Evolutionary conservation across 495 filamentous ascomycete species (phyloP).

Genomic region (Aspergillus nanangensis): DNA sequence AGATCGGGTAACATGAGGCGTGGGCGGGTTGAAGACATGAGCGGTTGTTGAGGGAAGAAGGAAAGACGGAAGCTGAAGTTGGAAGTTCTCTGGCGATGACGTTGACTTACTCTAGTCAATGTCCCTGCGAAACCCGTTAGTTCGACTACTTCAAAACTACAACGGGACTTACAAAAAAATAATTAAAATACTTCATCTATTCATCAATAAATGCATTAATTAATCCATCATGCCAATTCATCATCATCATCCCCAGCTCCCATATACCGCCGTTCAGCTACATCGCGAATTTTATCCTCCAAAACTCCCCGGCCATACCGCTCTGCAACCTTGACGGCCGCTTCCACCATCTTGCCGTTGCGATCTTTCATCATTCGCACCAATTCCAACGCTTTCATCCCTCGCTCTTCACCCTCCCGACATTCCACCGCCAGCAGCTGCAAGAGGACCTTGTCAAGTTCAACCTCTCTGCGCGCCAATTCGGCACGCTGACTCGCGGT

Average conservation of each 20-base stretch:
- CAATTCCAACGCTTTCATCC: conserved; percentile 89
- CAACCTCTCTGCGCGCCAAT: conserved; percentile 65
- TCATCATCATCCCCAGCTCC: conserved; percentile 55
- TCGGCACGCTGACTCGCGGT: conserved; percentile 59
- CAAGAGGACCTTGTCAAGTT: conserved; percentile 81
- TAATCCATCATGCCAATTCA: conserved; percentile 44
- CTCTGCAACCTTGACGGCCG: conserved; percentile 76
- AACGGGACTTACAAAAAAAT: too few species aligned
- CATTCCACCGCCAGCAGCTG: conserved; percentile 90
- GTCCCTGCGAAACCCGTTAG: too few species aligned
- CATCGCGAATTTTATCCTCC: conserved; percentile 79
- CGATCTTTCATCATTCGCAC: conserved; percentile 74
- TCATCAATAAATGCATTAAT: too few species aligned
- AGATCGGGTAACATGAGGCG: not conserved
- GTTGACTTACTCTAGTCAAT: too few species aligned
- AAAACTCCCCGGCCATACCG: conserved; percentile 72
- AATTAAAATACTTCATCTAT: too few species aligned
- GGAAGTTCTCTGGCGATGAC: conserved; percentile 3
- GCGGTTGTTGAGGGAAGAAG: not conserved
- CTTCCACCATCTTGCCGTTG: conserved; percentile 79
- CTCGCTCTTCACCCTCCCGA: conserved; percentile 82
- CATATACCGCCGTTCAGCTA: conserved; percentile 60
- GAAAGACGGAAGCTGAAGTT: not conserved
- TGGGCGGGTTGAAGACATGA: not conserved
- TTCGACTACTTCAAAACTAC: too few species aligned